phyloP scores from a whole-genome alignment of 1,284 basidiomycete species.

The Cutaneotrichosporon spelunceum region DNA sequence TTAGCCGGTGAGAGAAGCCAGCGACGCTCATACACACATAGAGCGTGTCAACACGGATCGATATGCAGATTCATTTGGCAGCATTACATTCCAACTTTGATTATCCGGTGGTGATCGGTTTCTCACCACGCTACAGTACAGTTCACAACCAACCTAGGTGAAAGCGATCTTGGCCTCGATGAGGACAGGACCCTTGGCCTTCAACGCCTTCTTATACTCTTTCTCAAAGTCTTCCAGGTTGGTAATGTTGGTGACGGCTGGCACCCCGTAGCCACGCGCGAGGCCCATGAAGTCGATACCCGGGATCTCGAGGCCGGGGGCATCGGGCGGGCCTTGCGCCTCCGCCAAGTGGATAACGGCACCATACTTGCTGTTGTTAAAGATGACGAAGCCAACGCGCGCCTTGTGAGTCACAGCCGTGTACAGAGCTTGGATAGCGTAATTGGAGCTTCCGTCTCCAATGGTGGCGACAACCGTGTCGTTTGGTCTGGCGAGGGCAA shows the following conservation, averaged over 20 bases:
- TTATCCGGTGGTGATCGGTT: no score
- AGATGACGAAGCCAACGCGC: slow-evolving; percentile 14
- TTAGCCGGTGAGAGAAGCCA: no score
- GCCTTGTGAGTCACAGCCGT: slow-evolving; percentile 5
- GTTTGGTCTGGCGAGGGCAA: slow-evolving; percentile 10
- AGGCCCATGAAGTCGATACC: slow-evolving; percentile 17
- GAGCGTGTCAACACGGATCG: no score
- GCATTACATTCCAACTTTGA: no score
- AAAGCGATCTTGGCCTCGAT: slow-evolving; percentile 9
- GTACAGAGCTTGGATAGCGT: slow-evolving; percentile 14
- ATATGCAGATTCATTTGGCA: no score
- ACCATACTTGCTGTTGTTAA: slow-evolving; percentile 15
- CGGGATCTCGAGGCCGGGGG: slow-evolving; percentile 14
- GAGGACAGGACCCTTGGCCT: slow-evolving; percentile 10
- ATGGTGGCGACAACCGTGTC: slow-evolving; percentile 12
- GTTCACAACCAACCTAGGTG: no score
- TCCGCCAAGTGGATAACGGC: slow-evolving; percentile 11
- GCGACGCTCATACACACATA: no score
- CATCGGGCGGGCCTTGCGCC: background rate
- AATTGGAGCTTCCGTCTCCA: slow-evolving; percentile 17
- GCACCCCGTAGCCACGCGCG: slow-evolving; percentile 16
- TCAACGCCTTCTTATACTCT: slow-evolving; percentile 10
- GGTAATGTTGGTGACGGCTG: background rate
- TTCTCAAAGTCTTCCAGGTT: slow-evolving; percentile 9
- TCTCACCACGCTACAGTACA: no score